These are phyloP conservation scores for Rhizopus stolonifer DNA, from an alignment of 371 early-diverging fungal species.

Conservation along the genomic window DNA sequence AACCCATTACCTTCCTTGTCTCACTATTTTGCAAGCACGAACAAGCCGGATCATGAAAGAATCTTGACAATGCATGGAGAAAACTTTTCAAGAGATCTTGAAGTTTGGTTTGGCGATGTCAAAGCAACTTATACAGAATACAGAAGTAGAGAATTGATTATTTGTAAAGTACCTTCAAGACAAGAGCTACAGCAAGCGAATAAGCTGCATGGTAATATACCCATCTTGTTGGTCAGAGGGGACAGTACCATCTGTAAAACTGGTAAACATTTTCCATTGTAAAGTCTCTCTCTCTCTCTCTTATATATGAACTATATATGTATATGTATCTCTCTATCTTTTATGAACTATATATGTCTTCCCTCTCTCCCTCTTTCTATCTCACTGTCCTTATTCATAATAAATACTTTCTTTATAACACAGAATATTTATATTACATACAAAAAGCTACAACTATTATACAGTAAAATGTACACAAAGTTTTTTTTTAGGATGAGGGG, in stretches of 20 bases:
- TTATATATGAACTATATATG: no score
- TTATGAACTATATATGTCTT: not conserved
- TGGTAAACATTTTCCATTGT: conserved; percentile 29
- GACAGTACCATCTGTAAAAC: conserved; percentile 48
- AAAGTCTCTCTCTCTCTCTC: not conserved
- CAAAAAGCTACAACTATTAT: no score
- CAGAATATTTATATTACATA: not conserved
- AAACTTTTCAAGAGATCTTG: conserved; percentile 68
- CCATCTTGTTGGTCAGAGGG: conserved; percentile 40
- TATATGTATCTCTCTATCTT: not conserved
- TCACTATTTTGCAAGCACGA: conserved; percentile 1
- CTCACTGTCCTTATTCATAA: not conserved
- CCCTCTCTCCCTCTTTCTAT: not conserved
- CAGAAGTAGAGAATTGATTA: conserved; percentile 34
- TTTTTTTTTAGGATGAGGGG: no score
- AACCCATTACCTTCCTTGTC: conserved; percentile 13
- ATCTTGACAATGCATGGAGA: conserved; percentile 41
- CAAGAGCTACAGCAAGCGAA: conserved; percentile 24
- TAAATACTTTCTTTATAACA: conserved; percentile 2
- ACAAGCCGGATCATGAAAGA: not conserved
- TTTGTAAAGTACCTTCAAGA: conserved; percentile 36
- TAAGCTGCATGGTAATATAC: conserved; percentile 30
- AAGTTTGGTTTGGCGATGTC: conserved; percentile 68
- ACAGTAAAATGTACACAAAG: no score
- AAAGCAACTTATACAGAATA: conserved; percentile 33